Evolutionary conservation across 75 land plant species (phyloP).

Genomic region (Picea glauca): DNA sequence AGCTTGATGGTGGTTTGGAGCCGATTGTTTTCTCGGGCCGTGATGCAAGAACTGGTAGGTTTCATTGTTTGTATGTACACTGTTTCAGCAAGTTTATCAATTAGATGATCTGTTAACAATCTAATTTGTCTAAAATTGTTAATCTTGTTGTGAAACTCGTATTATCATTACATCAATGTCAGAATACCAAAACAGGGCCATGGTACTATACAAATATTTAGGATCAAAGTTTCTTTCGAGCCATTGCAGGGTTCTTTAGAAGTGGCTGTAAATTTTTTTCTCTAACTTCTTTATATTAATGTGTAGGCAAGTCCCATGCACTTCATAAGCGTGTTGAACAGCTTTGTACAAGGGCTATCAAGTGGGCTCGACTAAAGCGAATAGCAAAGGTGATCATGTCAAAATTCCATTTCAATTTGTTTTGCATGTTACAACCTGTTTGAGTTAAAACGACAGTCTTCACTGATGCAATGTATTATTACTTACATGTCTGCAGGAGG

Average conservation of each 20-base stretch:
- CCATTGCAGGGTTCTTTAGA: neutral
- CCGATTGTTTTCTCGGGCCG: slow-evolving; percentile 98
- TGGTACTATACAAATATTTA: neutral
- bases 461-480: neutral
- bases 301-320: slow-evolving; percentile 96
- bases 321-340: slow-evolving; percentile 98
- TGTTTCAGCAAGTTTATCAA: neutral
- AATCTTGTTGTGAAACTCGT: neutral
- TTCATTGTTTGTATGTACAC: neutral
- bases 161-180: neutral
- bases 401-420: neutral
- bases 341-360: slow-evolving; percentile 94
- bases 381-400: slow-evolving; percentile 65
- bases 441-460: neutral
- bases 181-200: neutral
- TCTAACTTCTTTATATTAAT: slow-evolving; percentile 8
- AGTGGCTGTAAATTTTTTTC: neutral
- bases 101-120: no score
- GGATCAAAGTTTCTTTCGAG: neutral
- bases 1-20: slow-evolving; percentile 99
- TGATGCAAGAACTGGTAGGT: slow-evolving; percentile 86
- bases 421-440: neutral
- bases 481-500: slow-evolving; percentile 47
- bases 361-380: slow-evolving; percentile 89
- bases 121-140: neutral